phyloP scores from a whole-genome alignment of 1,284 basidiomycete species.

The Kwoniella shivajii region DNA sequence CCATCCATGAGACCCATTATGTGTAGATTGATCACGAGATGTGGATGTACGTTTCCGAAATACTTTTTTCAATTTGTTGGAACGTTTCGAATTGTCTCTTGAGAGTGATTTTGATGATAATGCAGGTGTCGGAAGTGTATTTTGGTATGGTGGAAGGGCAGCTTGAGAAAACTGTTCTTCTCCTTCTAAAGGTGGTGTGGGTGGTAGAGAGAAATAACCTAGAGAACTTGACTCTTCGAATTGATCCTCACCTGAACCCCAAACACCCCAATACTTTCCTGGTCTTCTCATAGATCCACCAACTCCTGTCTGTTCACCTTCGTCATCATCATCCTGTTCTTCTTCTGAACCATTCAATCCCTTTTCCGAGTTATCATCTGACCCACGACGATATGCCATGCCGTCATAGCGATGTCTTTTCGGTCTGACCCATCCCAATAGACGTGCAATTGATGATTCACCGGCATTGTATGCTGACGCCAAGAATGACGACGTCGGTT shows the following conservation, averaged over 20 bases:
- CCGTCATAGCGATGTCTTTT: constrained; percentile 2
- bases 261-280: constrained; percentile 40
- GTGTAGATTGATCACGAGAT: neutral
- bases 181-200: constrained; percentile 36
- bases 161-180: constrained; percentile 11
- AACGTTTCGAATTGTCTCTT: constrained; percentile 14
- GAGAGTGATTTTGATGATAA: constrained; percentile 48
- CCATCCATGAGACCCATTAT: constrained; percentile 19
- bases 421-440: constrained; percentile 30
- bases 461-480: constrained; percentile 40
- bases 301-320: constrained; percentile 13
- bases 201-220: constrained; percentile 42
- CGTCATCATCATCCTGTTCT: constrained; percentile 27
- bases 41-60: constrained; percentile 1
- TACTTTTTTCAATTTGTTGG: constrained; percentile 10
- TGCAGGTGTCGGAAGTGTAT: constrained; percentile 50
- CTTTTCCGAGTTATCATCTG: constrained; percentile 48
- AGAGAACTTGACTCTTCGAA: constrained; percentile 4
- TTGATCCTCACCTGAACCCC: constrained; percentile 20
- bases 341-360: constrained; percentile 40
- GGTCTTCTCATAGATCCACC: constrained; percentile 20
- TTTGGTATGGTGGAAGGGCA: constrained; percentile 1
- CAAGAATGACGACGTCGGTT: constrained; percentile 16
- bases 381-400: constrained; percentile 10
- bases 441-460: constrained; percentile 29